These are phyloP conservation scores for Stellera chamaejasme DNA, from an alignment of 345 rosid genomes.

Conservation along the genomic window DNA sequence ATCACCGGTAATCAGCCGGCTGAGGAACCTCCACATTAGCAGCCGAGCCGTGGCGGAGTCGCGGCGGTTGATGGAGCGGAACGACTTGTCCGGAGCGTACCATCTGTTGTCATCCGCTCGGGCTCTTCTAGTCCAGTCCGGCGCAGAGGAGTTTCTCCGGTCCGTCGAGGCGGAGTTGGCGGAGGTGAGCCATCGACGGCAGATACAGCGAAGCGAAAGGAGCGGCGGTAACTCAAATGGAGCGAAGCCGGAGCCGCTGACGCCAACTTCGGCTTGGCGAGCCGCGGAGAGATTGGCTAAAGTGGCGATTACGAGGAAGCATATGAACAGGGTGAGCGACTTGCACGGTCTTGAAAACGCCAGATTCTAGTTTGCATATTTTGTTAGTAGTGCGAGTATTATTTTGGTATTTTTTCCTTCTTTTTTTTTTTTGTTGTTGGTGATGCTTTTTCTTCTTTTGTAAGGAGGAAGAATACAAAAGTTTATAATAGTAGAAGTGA, in stretches of 20 bases:
- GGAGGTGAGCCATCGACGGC: conserved; percentile 38
- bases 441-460: conserved; percentile 3
- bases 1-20: conserved; percentile 37
- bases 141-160: conserved; percentile 39
- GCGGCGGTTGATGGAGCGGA: conserved; percentile 45
- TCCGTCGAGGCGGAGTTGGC: conserved; percentile 59
- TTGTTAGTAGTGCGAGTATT: not conserved
- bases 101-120: conserved; percentile 66
- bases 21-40: conserved; percentile 62
- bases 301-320: conserved; percentile 81
- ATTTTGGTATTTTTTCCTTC: not conserved
- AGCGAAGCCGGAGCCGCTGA: conserved; percentile 54
- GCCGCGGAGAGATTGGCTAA: conserved; percentile 90
- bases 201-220: conserved; percentile 11
- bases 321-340: conserved; percentile 89
- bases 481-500: conserved; percentile 12
- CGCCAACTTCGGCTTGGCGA: conserved; percentile 93
- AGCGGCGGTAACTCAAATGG: conserved; percentile 11
- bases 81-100: conserved; percentile 50
- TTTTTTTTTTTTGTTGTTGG: too few species aligned
- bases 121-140: conserved; percentile 45
- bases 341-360: conserved; percentile 96
- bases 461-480: conserved; percentile 14
- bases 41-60: conserved; percentile 76
- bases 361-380: conserved; percentile 44